Conservation (phyloP, 768 basidiomycete genomes). For the Pisolithus marmoratus region DNA sequence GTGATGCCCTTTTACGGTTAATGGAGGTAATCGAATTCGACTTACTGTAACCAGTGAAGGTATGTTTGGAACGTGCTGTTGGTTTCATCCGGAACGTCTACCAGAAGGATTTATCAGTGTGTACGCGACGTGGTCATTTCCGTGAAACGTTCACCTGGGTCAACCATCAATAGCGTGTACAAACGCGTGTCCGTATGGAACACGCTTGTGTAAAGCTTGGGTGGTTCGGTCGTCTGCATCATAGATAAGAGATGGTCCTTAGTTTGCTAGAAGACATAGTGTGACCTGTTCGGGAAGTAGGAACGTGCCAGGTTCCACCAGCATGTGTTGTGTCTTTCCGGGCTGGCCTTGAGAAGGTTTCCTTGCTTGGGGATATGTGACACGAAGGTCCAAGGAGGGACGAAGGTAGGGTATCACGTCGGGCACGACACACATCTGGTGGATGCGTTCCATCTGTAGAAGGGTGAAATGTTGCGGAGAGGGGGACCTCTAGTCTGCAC, state of each 20-base stretch:
- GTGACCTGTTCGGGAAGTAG: slow-evolving; percentile 61
- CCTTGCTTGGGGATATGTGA: slow-evolving; percentile 47
- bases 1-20: slow-evolving; percentile 9
- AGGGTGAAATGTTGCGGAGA: neutral
- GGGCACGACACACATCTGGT: slow-evolving; percentile 88
- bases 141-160: slow-evolving; percentile 62
- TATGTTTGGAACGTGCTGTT: slow-evolving; percentile 62
- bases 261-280: slow-evolving; percentile 7
- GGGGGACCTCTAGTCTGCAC: neutral
- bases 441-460: slow-evolving; percentile 81
- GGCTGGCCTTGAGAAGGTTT: slow-evolving; percentile 10
- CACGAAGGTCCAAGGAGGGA: slow-evolving; percentile 69
- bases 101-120: slow-evolving; percentile 7
- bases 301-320: slow-evolving; percentile 69
- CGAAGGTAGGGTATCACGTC: slow-evolving; percentile 72
- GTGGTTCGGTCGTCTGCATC: slow-evolving; percentile 51
- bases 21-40: slow-evolving; percentile 1
- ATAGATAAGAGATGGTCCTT: slow-evolving; percentile 3
- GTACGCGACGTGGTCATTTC: neutral
- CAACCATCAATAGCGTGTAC: slow-evolving; percentile 87
- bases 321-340: slow-evolving; percentile 21
- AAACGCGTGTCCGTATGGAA: slow-evolving; percentile 77
- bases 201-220: slow-evolving; percentile 63
- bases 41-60: slow-evolving; percentile 85
- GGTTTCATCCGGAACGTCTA: slow-evolving; percentile 78